These are phyloP conservation scores for Colletotrichum melonis DNA, from an alignment of 2,329 filamentous ascomycete species.

Conservation along the genomic window DNA sequence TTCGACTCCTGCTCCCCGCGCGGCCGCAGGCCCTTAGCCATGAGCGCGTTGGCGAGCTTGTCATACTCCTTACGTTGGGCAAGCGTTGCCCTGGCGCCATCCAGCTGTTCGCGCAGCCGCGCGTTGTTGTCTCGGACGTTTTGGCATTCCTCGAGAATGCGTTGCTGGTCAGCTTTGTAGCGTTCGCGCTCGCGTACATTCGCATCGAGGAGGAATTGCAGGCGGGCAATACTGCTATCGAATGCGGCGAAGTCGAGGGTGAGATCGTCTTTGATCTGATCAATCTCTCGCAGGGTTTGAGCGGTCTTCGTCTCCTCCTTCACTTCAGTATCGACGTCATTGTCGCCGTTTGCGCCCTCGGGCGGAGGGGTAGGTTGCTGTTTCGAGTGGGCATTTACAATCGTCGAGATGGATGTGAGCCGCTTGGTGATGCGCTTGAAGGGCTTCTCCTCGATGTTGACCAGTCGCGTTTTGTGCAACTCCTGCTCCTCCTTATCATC, in stretches of 20 bases:
- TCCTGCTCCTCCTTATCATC: constrained; percentile 83
- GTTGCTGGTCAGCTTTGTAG: constrained; percentile 83
- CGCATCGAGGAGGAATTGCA: constrained; percentile 86
- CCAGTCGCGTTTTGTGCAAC: constrained; percentile 86
- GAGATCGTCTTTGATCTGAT: constrained; percentile 84
- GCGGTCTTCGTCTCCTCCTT: constrained; percentile 41
- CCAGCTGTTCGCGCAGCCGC: constrained; percentile 78
- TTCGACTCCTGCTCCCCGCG: constrained; percentile 85
- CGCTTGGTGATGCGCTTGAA: constrained; percentile 91
- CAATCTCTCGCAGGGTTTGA: constrained; percentile 64
- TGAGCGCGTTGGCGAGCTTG: constrained; percentile 79
- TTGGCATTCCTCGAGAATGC: constrained; percentile 83
- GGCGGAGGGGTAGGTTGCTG: constrained; percentile 75
- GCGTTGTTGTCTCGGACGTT: constrained; percentile 80
- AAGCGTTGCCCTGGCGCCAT: constrained; percentile 79
- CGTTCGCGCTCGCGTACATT: constrained; percentile 86
- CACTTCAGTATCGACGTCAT: constrained; percentile 42
- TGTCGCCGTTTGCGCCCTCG: constrained; percentile 51
- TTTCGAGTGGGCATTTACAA: constrained; percentile 64
- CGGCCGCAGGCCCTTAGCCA: constrained; percentile 71
- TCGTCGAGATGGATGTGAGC: constrained; percentile 75
- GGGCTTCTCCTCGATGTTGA: constrained; percentile 91
- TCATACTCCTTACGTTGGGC: constrained; percentile 88
- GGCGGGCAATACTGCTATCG: constrained; percentile 85
- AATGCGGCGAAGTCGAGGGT: constrained; percentile 90